phyloP scores from a whole-genome alignment of 768 basidiomycete species.

The Hysterangium stoloniferum region DNA sequence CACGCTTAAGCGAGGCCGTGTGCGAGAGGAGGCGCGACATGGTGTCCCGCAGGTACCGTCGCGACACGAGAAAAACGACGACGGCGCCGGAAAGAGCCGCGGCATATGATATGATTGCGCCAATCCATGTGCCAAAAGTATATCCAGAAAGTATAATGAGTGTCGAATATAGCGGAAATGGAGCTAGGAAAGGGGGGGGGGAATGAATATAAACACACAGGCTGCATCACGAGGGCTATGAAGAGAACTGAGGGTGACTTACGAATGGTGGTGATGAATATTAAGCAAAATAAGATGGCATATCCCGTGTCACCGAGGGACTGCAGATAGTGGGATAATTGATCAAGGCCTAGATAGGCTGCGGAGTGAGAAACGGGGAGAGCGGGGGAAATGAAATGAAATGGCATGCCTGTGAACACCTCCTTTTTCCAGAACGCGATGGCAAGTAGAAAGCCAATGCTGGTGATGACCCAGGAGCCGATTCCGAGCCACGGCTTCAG shows the following conservation, averaged over 20 bases:
- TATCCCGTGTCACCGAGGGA: constrained; percentile 67
- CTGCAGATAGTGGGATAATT: constrained; percentile 71
- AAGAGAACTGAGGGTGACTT: constrained; percentile 25
- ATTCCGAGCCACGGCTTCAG: constrained; percentile 72
- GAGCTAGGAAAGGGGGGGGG: constrained; percentile 48
- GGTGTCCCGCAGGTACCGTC: constrained; percentile 58
- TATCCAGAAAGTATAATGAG: constrained; percentile 89
- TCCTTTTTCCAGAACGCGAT: constrained; percentile 78
- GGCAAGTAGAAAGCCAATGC: constrained; percentile 68
- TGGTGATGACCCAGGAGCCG: constrained; percentile 69
- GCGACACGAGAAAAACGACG: constrained; percentile 74
- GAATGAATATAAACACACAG: constrained; percentile 11
- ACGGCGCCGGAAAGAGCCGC: constrained; percentile 82
- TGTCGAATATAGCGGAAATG: constrained; percentile 87
- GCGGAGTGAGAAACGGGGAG: constrained; percentile 13
- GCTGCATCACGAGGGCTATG: constrained; percentile 3
- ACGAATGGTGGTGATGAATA: constrained; percentile 86
- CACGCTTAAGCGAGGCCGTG: constrained; percentile 65
- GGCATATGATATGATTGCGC: constrained; percentile 79
- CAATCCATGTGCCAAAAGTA: constrained; percentile 78
- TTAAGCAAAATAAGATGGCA: constrained; percentile 69
- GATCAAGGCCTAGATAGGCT: constrained; percentile 58
- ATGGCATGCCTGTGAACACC: constrained; percentile 66
- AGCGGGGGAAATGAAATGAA: constrained; percentile 4
- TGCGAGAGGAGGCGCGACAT: constrained; percentile 70